A percentile compares a stretch with the other conserved stretches of the same genome.
phyloP scores from a whole-genome alignment of 176 grass and related monocot genomes.

The Panicum miliaceum region DNA sequence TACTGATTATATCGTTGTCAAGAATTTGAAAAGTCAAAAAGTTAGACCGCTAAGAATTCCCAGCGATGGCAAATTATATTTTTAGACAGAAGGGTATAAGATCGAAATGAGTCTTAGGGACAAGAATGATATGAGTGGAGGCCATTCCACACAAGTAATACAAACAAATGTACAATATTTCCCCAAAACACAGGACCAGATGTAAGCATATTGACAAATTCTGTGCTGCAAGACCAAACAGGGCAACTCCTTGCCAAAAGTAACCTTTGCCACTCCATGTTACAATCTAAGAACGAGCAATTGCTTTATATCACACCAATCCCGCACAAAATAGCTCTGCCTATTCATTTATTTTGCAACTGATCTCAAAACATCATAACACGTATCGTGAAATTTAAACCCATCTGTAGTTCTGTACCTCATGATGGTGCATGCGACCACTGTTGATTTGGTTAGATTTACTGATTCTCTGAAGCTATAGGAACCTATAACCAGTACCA shows the following conservation, averaged over 20 bases:
- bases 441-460: constrained; percentile 26
- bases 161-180: not conserved
- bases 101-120: too few relatives aligned
- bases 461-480: not conserved
- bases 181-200: not conserved
- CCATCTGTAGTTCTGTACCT: not conserved
- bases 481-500: not conserved
- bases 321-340: not conserved
- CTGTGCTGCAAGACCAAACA: not conserved
- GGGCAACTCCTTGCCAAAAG: not conserved
- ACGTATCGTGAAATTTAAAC: not conserved
- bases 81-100: not conserved
- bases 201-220: not conserved
- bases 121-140: not conserved
- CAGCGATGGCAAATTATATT: not conserved
- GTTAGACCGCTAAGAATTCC: not conserved
- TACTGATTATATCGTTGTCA: not conserved
- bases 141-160: not conserved
- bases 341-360: constrained; percentile 30
- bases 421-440: not conserved
- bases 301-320: not conserved
- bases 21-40: not conserved
- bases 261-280: not conserved
- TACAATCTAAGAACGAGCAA: constrained; percentile 14
- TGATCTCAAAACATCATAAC: constrained; percentile 6